Conservation (phyloP, 306 rosid genomes). For the Begonia masoniana region DNA sequence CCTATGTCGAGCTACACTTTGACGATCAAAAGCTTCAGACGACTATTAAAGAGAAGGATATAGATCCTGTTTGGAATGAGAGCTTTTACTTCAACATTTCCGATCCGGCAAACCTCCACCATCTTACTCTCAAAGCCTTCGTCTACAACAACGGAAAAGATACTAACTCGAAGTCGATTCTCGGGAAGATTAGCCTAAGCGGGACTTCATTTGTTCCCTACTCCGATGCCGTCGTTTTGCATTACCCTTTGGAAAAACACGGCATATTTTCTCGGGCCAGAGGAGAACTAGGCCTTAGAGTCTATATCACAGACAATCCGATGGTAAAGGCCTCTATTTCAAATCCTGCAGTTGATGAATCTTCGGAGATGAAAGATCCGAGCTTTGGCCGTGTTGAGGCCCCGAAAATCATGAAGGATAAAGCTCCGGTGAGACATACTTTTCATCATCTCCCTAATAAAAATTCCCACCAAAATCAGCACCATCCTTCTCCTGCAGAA, state of each 20-base stretch:
- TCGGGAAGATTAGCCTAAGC: constrained; percentile 52
- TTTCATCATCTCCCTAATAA: constrained; percentile 63
- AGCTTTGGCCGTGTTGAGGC: constrained; percentile 15
- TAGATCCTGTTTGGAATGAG: constrained; percentile 80
- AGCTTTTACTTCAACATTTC: constrained; percentile 70
- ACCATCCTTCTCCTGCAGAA: constrained; percentile 24
- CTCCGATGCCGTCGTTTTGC: constrained; percentile 76
- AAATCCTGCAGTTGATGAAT: constrained; percentile 25
- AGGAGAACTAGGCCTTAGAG: constrained; percentile 75
- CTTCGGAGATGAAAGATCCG: constrained; percentile 16
- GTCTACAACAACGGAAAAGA: constrained; percentile 38
- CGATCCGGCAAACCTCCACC: constrained; percentile 60
- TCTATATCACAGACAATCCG: constrained; percentile 43
- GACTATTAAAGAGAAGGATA: constrained; percentile 64
- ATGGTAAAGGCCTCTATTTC: constrained; percentile 47
- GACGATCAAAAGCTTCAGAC: constrained; percentile 68
- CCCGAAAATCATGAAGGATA: constrained; percentile 14
- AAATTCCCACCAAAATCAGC: constrained; percentile 23
- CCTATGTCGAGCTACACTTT: constrained; percentile 63
- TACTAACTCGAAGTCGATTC: constrained; percentile 47
- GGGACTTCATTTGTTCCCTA: constrained; percentile 74
- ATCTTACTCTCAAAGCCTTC: constrained; percentile 55
- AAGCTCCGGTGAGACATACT: constrained; percentile 33
- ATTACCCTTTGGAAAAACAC: constrained; percentile 67
- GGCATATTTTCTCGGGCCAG: constrained; percentile 63